A percentile compares a stretch with the other conserved stretches of the same genome.
Conservation (phyloP, 176 grass and related monocot genomes). For the Aegilops tauschii region DNA sequence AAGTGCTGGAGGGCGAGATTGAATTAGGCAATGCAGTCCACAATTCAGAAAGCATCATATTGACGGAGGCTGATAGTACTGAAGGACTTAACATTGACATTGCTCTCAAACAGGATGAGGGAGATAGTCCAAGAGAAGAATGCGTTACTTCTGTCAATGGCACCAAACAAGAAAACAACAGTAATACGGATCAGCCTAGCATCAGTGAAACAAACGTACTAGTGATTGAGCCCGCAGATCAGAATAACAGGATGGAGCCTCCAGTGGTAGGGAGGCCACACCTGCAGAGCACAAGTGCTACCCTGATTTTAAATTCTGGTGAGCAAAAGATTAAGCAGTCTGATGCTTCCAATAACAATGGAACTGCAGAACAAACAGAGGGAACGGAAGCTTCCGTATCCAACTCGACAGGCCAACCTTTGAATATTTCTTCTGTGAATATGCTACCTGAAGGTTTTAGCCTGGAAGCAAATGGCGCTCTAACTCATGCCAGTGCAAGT, state of each 20-base stretch:
- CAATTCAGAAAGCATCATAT: slow-evolving; percentile 26
- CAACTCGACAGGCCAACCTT: slow-evolving; percentile 14
- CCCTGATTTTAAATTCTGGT: background rate
- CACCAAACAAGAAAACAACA: slow-evolving; percentile 23
- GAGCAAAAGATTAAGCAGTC: slow-evolving; percentile 16
- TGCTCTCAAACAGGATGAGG: slow-evolving; percentile 18
- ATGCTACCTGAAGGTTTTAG: slow-evolving; percentile 21
- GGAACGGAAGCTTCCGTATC: slow-evolving; percentile 16
- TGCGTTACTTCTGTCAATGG: slow-evolving; percentile 24
- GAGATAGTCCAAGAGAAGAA: slow-evolving; percentile 21
- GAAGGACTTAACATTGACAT: background rate
- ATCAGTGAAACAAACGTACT: background rate
- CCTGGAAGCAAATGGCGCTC: slow-evolving; percentile 1
- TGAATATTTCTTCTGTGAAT: slow-evolving; percentile 24
- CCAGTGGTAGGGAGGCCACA: slow-evolving; percentile 13
- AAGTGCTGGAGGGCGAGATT: slow-evolving; percentile 17
- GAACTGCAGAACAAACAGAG: background rate
- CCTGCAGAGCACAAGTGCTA: background rate
- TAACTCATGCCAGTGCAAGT: slow-evolving; percentile 22
- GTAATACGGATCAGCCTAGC: background rate
- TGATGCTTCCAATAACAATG: slow-evolving; percentile 13
- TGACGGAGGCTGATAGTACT: slow-evolving; percentile 6
- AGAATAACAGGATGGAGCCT: slow-evolving; percentile 25
- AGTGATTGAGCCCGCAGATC: slow-evolving; percentile 14
- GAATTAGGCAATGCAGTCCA: slow-evolving; percentile 23